A percentile compares a stretch with the other conserved stretches of the same genome.
phyloP scores from a whole-genome alignment of 169 alveolate species.

The Plasmodium cynomolgi region DNA sequence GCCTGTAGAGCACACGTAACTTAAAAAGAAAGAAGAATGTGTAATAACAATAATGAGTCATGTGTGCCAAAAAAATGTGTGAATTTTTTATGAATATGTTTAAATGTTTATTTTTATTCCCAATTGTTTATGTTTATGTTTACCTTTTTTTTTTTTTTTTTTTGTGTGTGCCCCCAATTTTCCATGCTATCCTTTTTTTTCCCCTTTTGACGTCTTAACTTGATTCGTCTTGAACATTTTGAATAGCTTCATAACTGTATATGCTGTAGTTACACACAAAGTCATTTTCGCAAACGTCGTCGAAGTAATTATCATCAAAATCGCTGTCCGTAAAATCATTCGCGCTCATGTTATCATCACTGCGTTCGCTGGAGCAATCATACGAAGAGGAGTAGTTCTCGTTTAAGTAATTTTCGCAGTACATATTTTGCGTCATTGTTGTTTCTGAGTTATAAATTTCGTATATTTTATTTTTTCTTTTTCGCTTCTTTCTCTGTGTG shows the following conservation, averaged over 20 bases:
- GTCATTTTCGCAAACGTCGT: constrained; percentile 11
- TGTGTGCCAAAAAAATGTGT: neutral
- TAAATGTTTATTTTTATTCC: neutral
- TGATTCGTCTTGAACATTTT: constrained; percentile 2
- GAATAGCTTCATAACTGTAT: constrained; percentile 41
- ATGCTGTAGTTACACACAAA: constrained; percentile 7
- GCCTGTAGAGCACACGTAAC: neutral
- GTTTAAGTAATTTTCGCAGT: constrained; percentile 62
- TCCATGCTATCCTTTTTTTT: neutral
- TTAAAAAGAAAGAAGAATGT: constrained; percentile 9
- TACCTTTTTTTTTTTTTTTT: constrained; percentile 3
- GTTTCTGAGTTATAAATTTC: constrained; percentile 71
- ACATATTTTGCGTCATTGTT: constrained; percentile 31
- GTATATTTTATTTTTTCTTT: constrained; percentile 47
- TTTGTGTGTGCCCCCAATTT: neutral
- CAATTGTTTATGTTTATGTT: neutral
- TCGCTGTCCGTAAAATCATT: constrained; percentile 38
- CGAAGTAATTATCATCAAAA: constrained; percentile 14
- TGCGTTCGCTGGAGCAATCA: constrained; percentile 38
- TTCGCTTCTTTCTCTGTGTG: neutral
- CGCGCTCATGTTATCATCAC: constrained; percentile 9
- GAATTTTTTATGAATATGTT: neutral
- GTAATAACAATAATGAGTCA: neutral
- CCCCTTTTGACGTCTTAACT: neutral
- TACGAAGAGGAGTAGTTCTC: constrained; percentile 63